Conservation (phyloP, 2,329 filamentous ascomycete species). For the Septoria linicola region DNA sequence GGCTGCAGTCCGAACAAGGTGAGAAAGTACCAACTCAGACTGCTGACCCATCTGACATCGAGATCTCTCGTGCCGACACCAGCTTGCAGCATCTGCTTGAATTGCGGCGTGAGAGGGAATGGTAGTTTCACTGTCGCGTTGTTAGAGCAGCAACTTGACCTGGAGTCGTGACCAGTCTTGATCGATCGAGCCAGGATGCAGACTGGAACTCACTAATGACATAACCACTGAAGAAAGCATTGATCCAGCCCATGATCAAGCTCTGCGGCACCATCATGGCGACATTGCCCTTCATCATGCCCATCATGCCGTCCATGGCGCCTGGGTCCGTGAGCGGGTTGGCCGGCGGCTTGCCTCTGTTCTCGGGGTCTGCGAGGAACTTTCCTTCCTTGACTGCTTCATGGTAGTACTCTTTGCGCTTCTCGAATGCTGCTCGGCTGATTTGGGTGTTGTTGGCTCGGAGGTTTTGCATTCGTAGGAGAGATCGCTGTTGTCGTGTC, state of each 20-base stretch:
- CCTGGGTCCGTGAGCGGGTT: slow-evolving; percentile 95
- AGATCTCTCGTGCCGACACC: slow-evolving; percentile 94
- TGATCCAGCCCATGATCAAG: slow-evolving; percentile 99
- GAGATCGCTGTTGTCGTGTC: slow-evolving; percentile 79
- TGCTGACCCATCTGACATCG: slow-evolving; percentile 97
- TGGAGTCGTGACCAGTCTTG: too few species aligned
- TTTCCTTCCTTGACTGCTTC: slow-evolving; percentile 79
- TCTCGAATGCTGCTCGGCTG: slow-evolving; percentile 72
- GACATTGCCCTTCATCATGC: slow-evolving; percentile 99
- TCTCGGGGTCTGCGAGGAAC: slow-evolving; percentile 86
- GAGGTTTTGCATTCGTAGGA: slow-evolving; percentile 80
- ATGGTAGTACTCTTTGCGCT: slow-evolving; percentile 77
- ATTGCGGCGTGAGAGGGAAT: slow-evolving; percentile 95
- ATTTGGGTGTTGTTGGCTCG: slow-evolving; percentile 80
- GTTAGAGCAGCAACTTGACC: background rate
- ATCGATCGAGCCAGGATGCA: too few species aligned
- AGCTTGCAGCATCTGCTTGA: slow-evolving; percentile 98
- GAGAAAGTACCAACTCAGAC: slow-evolving; percentile 97
- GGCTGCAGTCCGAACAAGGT: slow-evolving; percentile 96
- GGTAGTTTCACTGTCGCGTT: slow-evolving; percentile 76
- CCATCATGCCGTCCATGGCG: slow-evolving; percentile 99
- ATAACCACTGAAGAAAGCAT: slow-evolving; percentile 97
- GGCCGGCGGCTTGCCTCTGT: slow-evolving; percentile 78
- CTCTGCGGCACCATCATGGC: slow-evolving; percentile 99
- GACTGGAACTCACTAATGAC: slow-evolving; percentile 90